These are phyloP conservation scores for Saturnispora galanensis DNA, from an alignment of 805 yeast species.

Conservation along the genomic window DNA sequence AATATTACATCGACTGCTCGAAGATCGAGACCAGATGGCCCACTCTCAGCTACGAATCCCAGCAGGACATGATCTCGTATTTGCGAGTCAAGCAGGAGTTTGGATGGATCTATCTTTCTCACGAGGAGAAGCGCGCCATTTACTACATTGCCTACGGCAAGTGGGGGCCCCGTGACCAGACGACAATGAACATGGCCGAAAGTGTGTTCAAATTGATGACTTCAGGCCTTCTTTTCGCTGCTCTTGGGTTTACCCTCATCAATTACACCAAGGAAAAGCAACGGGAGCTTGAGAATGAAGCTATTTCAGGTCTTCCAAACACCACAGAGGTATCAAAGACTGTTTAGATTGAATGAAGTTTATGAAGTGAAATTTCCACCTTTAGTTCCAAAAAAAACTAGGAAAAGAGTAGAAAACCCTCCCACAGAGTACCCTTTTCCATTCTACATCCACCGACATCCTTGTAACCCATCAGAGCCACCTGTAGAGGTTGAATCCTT, in stretches of 20 bases:
- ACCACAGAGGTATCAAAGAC: no score
- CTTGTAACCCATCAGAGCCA: no score
- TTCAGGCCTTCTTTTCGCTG: conserved; percentile 25
- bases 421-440: no score
- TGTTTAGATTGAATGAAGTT: no score
- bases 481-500: no score
- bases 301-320: no score
- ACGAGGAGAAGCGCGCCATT: conserved; percentile 48
- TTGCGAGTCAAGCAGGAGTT: conserved; percentile 29
- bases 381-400: no score
- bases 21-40: conserved; percentile 27
- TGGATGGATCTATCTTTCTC: conserved; percentile 31
- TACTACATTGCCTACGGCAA: conserved; percentile 50
- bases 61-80: conserved; percentile 28
- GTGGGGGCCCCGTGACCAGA: conserved; percentile 49
- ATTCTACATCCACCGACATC: no score
- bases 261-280: conserved; percentile 25
- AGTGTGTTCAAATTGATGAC: conserved; percentile 26
- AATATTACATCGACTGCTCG: conserved; percentile 24
- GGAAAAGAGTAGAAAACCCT: no score
- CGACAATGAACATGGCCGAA: conserved; percentile 23
- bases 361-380: no score
- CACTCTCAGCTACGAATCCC: conserved; percentile 25
- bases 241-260: conserved; percentile 25
- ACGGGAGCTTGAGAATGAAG: conserved; percentile 8